A percentile compares a stretch with the other conserved stretches of the same genome.
Evolutionary conservation across 306 rosid species (phyloP).

Genomic region (Quercus berberidifolia): DNA sequence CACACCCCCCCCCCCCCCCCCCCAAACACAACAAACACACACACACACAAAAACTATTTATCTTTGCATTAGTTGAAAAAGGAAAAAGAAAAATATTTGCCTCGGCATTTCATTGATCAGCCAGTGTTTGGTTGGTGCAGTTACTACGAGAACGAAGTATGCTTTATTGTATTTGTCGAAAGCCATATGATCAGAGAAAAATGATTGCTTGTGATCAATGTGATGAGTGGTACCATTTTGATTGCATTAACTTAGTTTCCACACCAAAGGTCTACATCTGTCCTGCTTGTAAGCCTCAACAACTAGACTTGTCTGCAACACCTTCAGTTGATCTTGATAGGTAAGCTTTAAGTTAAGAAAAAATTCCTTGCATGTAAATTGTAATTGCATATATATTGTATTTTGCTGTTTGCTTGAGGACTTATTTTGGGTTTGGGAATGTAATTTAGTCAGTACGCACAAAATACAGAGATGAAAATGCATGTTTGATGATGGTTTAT

Average conservation of each 20-base stretch:
- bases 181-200: constrained; percentile 66
- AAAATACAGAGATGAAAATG: not conserved
- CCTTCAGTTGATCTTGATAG: constrained; percentile 45
- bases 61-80: too few relatives aligned
- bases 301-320: constrained; percentile 27
- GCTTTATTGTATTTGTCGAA: constrained; percentile 92
- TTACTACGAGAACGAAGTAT: constrained; percentile 72
- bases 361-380: not conserved
- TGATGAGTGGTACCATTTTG: constrained; percentile 95
- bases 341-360: constrained; percentile 29
- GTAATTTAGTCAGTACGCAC: not conserved
- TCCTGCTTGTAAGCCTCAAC: constrained; percentile 75
- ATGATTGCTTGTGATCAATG: constrained; percentile 92
- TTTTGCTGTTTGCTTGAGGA: not conserved
- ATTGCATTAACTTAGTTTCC: constrained; percentile 63
- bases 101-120: constrained; percentile 10
- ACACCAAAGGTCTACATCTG: constrained; percentile 66
- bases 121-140: constrained; percentile 42
- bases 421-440: not conserved
- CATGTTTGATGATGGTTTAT: not conserved
- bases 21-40: rapidly evolving
- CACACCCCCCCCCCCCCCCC: too few relatives aligned
- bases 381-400: not conserved
- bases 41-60: not conserved
- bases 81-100: not conserved